These are phyloP conservation scores for Sanghuangporus sanghuang DNA, from an alignment of 1,284 basidiomycete species.

Conservation along the genomic window DNA sequence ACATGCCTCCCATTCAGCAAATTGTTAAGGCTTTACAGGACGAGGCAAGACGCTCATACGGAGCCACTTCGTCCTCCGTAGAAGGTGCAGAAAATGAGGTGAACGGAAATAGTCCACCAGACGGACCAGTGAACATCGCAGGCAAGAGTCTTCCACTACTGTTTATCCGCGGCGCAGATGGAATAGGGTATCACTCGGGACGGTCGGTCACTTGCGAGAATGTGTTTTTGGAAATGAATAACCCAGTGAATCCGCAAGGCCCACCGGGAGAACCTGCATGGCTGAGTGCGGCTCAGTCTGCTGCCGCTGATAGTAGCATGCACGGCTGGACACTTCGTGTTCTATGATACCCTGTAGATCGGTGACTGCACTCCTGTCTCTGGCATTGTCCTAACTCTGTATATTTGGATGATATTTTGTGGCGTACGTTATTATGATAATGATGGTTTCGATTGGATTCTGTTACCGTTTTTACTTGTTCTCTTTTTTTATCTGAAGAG, in stretches of 20 bases:
- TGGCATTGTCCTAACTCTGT: neutral
- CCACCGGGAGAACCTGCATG: slow-evolving; percentile 43
- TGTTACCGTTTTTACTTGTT: neutral
- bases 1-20: slow-evolving; percentile 66
- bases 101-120: slow-evolving; percentile 18
- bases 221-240: slow-evolving; percentile 56
- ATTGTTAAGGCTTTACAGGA: slow-evolving; percentile 72
- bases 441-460: slow-evolving; percentile 1
- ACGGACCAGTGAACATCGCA: slow-evolving; percentile 32
- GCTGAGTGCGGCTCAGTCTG: slow-evolving; percentile 63
- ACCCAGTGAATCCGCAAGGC: slow-evolving; percentile 32
- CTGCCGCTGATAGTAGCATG: slow-evolving; percentile 42
- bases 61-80: slow-evolving; percentile 28
- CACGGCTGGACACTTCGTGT: slow-evolving; percentile 74
- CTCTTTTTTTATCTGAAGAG: neutral
- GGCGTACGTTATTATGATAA: neutral
- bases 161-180: slow-evolving; percentile 71
- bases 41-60: slow-evolving; percentile 44
- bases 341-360: slow-evolving; percentile 39
- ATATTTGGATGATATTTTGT: slow-evolving; percentile 15
- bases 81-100: slow-evolving; percentile 18
- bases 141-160: slow-evolving; percentile 65
- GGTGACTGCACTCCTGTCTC: neutral
- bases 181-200: slow-evolving; percentile 80
- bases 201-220: slow-evolving; percentile 81